Percentiles rank a stretch among this genome's conserved stretches.
Evolutionary conservation across 2,329 filamentous ascomycete genomes (phyloP).

Genomic region (Didymellaceae sp.): DNA sequence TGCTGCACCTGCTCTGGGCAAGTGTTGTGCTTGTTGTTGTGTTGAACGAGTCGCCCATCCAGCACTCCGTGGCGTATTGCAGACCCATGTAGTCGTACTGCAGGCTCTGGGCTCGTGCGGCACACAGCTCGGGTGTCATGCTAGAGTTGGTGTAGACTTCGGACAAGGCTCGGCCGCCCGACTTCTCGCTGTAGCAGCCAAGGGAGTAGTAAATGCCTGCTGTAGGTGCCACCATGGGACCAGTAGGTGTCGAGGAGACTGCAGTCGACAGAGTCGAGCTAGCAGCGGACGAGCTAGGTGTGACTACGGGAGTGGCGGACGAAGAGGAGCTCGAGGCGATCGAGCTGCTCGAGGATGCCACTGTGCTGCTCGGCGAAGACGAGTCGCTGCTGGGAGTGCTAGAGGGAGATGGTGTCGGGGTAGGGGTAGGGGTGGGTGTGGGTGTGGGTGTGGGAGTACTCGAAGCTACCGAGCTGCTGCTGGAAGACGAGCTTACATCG

Average conservation of each 20-base stretch:
- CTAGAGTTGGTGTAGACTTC: constrained; percentile 6
- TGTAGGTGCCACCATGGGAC: constrained; percentile 3
- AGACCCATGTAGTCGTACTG: constrained; percentile 12
- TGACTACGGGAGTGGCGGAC: not conserved
- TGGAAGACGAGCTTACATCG: not conserved
- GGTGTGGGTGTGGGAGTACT: not conserved
- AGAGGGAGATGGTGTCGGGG: not conserved
- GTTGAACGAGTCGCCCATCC: constrained; percentile 11
- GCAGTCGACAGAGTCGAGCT: not conserved
- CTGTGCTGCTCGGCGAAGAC: not conserved
- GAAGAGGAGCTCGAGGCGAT: not conserved
- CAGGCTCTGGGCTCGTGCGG: not conserved
- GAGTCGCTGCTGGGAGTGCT: not conserved
- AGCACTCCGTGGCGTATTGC: constrained; percentile 8
- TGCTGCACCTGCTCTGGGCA: constrained; percentile 4
- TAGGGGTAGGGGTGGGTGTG: not conserved
- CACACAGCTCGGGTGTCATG: constrained; percentile 11
- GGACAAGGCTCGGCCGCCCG: not conserved
- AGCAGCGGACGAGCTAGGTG: not conserved
- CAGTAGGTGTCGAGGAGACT: constrained; percentile 1
- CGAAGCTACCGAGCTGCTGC: not conserved
- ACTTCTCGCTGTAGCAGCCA: constrained; percentile 8
- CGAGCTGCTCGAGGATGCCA: not conserved
- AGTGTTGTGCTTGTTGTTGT: not conserved
- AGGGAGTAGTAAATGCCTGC: constrained; percentile 5